Base-by-base conservation (phyloP, 2,329 filamentous ascomycete genomes). In the Fusarium musae region DNA sequence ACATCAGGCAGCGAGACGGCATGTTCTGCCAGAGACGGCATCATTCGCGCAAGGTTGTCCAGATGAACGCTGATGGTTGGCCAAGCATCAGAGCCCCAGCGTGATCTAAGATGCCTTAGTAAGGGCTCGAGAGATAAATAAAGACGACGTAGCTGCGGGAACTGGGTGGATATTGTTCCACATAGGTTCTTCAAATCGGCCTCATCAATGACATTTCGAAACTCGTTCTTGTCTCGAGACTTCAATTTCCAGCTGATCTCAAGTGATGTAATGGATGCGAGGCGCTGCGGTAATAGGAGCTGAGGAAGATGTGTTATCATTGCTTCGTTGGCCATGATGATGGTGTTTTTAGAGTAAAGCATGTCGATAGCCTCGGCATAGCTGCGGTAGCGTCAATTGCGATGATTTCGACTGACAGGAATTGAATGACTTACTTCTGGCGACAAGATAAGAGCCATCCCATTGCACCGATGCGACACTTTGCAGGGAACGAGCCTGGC, bases 71-170 rank as follows among this genome's bases (percentile, higher is more conserved):
- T 21, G 6, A 36, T 11, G 21, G 32, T 1, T 21, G 47, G 30
- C 47, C 47, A 52, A 34, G 0, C n/a, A 19, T 23, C 15, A 12
- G 11, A 4, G 7, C 6, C 11, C 7, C 7, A 46, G 26, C 7
- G 9, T 5, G 26, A 2, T 11, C 21, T 13, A 17, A 8, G 46
- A 6, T 15, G 43, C 46, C n/a, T 0, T 19, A 21, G 34, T 0
- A 0, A 32, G 11, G 11, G 1, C 49, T 36, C 49, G 12, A 52
- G 32, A 4, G 49, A 26, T 0, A 52, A 0, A 36, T 52, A 52
- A 8, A 52, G 49, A 8, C 32, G 49, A 10, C 6, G 17, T 11
- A 36, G 0, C 9, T 4, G n/a, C n/a, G 32, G n/a, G 4, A 52
- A 52, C 4, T 52, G 30, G 8, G 32, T 26, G n/a, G 49, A 21